Evolutionary conservation across 2,329 filamentous ascomycete species (phyloP).

Genomic region (Curvularia eragrostidis): DNA sequence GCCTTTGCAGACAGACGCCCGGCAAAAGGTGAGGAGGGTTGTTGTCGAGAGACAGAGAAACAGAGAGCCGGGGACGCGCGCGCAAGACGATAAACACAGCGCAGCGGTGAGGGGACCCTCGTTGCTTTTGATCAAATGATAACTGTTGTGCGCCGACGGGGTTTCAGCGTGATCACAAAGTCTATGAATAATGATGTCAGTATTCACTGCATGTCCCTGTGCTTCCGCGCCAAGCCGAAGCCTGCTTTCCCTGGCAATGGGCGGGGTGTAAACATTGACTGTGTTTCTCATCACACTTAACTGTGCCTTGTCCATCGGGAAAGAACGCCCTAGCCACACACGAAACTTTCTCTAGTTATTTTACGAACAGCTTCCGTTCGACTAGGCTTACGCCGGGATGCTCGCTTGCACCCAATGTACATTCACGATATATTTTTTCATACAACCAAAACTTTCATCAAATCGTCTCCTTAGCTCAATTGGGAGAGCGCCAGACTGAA

Average conservation of each 20-base stretch:
- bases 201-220: slow-evolving; percentile 10
- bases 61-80: no score
- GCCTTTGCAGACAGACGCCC: no score
- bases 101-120: neutral
- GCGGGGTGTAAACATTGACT: no score
- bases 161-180: neutral
- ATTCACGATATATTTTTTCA: rapidly evolving
- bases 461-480: slow-evolving; percentile 40
- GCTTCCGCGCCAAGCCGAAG: slow-evolving; percentile 21
- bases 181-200: slow-evolving; percentile 25
- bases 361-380: no score
- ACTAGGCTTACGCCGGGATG: no score
- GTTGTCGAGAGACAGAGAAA: no score
- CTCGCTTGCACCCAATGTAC: no score
- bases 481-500: slow-evolving; percentile 44
- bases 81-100: no score
- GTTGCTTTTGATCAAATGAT: neutral
- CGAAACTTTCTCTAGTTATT: no score
- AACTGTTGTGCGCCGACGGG: no score
- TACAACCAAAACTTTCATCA: neutral
- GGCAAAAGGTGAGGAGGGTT: neutral
- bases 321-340: no score
- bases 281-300: neutral
- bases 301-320: no score
- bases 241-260: slow-evolving; percentile 1